Evolutionary conservation across 2,329 filamentous ascomycete species (phyloP), one percentile per base, ranked within the genome.

Genomic region (Taxawa tesnikishii): DNA sequence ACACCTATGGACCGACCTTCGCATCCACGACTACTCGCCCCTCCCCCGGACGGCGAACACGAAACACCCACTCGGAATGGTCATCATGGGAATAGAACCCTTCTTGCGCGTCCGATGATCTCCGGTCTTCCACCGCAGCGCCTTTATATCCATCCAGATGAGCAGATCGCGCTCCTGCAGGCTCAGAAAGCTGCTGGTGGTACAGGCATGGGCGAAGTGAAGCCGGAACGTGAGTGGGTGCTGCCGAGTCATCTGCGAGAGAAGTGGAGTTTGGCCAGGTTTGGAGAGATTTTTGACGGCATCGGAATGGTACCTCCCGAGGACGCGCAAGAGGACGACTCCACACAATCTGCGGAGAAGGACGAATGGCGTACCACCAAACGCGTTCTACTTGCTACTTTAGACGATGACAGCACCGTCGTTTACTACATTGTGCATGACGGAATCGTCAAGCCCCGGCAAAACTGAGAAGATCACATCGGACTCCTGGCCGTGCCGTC

Each of bases 391-490:
- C 61, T 90, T 31, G 81, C 79, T 11, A 80, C 78, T 3, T 61
- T 84, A 29, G 78, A 84, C 49, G 74, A 80, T 45, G 83, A 90
- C 56, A 87, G 82, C 42, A 88, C 83, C 0, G 68, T 90, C 12
- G 79, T 83, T 25, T 90, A 88, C 57, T 90, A 90, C 50, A 68
- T 87, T 40, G 73, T 88, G 53, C 82, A 88, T 47, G 81, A 88
- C 53, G 83, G 82, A n/a, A 75, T 87, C 41, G 80, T 88, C 32
- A 90, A 88, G 62, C 83, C 83, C 15, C 67, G 83, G 36, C 83
- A 88, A 54, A 90, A 90, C 52, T 88, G 60, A 68, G 14, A 27
- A 23, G 5, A 30, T n/a, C n/a, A n/a, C n/a, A n/a, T n/a, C n/a
- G n/a, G n/a, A n/a, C n/a, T n/a, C n/a, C n/a, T n/a, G n/a, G n/a